These are phyloP conservation scores for Diaporthe longicolla DNA, from an alignment of 2,329 filamentous ascomycete species.

Conservation along the genomic window DNA sequence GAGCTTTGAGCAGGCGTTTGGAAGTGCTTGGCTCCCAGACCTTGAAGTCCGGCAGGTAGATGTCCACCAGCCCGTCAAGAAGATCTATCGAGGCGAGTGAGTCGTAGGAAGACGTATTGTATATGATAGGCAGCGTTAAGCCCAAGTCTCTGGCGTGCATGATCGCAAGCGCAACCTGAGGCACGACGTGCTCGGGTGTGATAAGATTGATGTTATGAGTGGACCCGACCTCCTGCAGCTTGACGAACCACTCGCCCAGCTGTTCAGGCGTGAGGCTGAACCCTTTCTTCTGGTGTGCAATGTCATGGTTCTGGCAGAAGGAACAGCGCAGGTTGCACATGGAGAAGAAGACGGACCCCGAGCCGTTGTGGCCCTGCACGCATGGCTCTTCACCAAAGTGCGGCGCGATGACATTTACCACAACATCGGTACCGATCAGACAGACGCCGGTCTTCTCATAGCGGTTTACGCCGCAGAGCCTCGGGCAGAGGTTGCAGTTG, in stretches of 20 bases:
- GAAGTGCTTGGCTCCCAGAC: slow-evolving; percentile 79
- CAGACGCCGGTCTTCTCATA: slow-evolving; percentile 84
- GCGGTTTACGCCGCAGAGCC: slow-evolving; percentile 84
- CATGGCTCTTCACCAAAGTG: slow-evolving; percentile 91
- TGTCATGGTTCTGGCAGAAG: slow-evolving; percentile 87
- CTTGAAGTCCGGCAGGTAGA: slow-evolving; percentile 92
- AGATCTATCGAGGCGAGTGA: slow-evolving; percentile 79
- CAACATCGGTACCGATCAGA: slow-evolving; percentile 81
- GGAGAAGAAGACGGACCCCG: slow-evolving; percentile 85
- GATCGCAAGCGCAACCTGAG: slow-evolving; percentile 84
- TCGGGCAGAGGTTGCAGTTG: slow-evolving; percentile 86
- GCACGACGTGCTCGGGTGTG: slow-evolving; percentile 89
- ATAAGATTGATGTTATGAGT: slow-evolving; percentile 94
- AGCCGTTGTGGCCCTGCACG: slow-evolving; percentile 85
- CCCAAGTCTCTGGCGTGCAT: slow-evolving; percentile 80
- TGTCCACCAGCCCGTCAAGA: slow-evolving; percentile 84
- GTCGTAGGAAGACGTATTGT: slow-evolving; percentile 89
- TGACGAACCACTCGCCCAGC: slow-evolving; percentile 84
- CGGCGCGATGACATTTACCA: slow-evolving; percentile 87
- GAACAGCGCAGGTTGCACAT: slow-evolving; percentile 79
- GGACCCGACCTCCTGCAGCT: slow-evolving; percentile 82
- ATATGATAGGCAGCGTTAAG: slow-evolving; percentile 80
- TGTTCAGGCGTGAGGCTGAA: slow-evolving; percentile 84
- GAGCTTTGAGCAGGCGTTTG: slow-evolving; percentile 81
- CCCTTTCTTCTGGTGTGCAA: slow-evolving; percentile 84